Evolutionary conservation across 2,329 filamentous ascomycete genomes (phyloP).

Genomic region (Ilyonectria sp.): DNA sequence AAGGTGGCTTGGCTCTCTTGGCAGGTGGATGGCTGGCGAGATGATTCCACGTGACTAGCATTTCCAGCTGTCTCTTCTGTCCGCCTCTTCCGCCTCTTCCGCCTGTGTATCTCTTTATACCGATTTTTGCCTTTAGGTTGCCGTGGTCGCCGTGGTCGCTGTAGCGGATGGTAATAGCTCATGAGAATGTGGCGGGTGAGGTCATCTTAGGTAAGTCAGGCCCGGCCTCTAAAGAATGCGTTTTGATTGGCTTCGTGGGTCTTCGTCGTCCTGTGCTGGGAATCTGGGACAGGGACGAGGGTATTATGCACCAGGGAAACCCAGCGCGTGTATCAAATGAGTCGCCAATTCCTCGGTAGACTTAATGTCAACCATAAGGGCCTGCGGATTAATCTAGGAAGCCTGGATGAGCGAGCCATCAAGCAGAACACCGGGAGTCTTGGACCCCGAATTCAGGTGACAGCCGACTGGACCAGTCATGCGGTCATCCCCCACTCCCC

Average conservation of each 20-base stretch:
- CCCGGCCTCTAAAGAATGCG: slow-evolving; percentile 9
- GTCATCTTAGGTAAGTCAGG: too few relatives aligned
- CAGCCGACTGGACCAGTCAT: not conserved
- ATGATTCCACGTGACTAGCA: slow-evolving; percentile 15
- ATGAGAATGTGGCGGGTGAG: slow-evolving; percentile 8
- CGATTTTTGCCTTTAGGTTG: not conserved
- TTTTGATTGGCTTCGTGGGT: not conserved
- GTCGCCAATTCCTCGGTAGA: not conserved
- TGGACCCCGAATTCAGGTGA: not conserved
- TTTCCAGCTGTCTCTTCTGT: not conserved
- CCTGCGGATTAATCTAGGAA: not conserved
- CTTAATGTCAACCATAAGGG: not conserved
- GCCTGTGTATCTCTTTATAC: not conserved
- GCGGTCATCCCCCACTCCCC: slow-evolving; percentile 12
- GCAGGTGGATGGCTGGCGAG: slow-evolving; percentile 20
- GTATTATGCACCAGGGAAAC: slow-evolving; percentile 6
- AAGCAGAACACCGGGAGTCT: not conserved
- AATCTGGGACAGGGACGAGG: slow-evolving; percentile 18
- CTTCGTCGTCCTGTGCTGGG: not conserved
- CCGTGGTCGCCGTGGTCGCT: not conserved
- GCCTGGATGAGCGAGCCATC: not conserved
- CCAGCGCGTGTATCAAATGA: not conserved
- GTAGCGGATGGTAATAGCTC: not conserved
- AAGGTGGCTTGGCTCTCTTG: slow-evolving; percentile 4
- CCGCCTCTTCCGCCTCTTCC: not conserved